phyloP scores from a whole-genome alignment of 164 flowering plant genomes.

The Chimonanthus praecox region DNA sequence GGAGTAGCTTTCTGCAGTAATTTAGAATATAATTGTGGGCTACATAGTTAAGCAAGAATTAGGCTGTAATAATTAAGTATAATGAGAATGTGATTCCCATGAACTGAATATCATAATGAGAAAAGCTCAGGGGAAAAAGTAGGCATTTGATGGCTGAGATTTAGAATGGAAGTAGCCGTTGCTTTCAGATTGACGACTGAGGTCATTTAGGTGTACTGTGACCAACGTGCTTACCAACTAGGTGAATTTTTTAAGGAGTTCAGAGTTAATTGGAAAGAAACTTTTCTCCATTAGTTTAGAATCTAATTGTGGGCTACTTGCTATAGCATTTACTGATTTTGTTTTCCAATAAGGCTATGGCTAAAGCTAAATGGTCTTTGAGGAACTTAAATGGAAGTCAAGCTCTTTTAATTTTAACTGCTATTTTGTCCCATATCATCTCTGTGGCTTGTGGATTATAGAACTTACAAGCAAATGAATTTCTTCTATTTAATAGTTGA shows the following conservation, averaged over 20 bases:
- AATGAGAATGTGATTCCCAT: not conserved
- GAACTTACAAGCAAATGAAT: no score
- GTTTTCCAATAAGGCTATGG: not conserved
- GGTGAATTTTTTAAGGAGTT: not conserved
- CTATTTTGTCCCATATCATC: no score
- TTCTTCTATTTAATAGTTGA: no score
- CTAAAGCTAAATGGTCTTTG: no score
- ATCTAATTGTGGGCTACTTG: slow-evolving; percentile 9
- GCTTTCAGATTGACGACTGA: slow-evolving; percentile 7
- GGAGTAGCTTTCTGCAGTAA: not conserved
- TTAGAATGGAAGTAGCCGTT: slow-evolving; percentile 3
- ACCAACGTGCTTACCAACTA: slow-evolving; percentile 3
- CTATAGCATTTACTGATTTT: not conserved
- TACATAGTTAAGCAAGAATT: slow-evolving; percentile 3
- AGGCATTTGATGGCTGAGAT: not conserved
- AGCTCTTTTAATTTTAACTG: no score
- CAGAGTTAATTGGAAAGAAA: not conserved
- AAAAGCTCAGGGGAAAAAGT: not conserved
- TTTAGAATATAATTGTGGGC: slow-evolving; percentile 5
- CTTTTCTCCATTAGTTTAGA: slow-evolving; percentile 4
- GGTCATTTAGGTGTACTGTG: not conserved
- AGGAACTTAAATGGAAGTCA: no score
- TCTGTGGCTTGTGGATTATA: no score
- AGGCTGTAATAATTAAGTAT: not conserved
- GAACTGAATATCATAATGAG: slow-evolving; percentile 1